Conservation (phyloP, 441 rosid genomes). For the Pelargonium myrrhifolium region DNA sequence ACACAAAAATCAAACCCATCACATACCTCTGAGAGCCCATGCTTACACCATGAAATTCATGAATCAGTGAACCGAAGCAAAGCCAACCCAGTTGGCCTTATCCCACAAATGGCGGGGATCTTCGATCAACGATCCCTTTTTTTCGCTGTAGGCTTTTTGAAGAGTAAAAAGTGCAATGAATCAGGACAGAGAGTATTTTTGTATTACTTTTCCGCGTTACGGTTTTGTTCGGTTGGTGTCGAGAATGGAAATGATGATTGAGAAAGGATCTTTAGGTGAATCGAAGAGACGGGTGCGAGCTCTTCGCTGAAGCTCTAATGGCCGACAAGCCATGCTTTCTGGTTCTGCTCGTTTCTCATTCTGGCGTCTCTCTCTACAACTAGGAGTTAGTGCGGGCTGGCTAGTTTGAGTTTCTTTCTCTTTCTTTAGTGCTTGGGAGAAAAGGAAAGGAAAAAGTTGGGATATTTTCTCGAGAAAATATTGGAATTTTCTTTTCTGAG, state of each 20-base stretch:
- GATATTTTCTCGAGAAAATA: not conserved
- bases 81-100: slow-evolving; percentile 25
- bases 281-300: slow-evolving; percentile 20
- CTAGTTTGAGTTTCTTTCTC: no score
- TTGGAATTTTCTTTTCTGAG: not conserved
- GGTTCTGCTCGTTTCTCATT: slow-evolving; percentile 25
- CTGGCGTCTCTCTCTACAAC: slow-evolving; percentile 17
- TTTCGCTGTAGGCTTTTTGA: no score
- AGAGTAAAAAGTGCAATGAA: slow-evolving; percentile 24
- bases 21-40: not conserved
- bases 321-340: slow-evolving; percentile 77
- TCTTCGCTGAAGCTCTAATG: slow-evolving; percentile 52
- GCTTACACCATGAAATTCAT: slow-evolving; percentile 13
- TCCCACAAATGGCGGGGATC: slow-evolving; percentile 24
- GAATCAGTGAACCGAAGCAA: slow-evolving; percentile 19
- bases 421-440: not conserved
- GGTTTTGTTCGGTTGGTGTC: slow-evolving; percentile 21
- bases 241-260: slow-evolving; percentile 16
- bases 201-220: not conserved
- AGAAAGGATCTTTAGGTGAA: slow-evolving; percentile 17
- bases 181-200: not conserved
- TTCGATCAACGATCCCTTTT: slow-evolving; percentile 16
- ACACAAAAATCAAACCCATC: not conserved
- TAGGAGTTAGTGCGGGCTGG: not conserved
- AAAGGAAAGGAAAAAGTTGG: not conserved